A percentile compares a stretch with the other conserved stretches of the same genome.
These are phyloP conservation scores for Coniochaeta sp. DNA, from an alignment of 2,329 filamentous ascomycete species.

Conservation along the genomic window DNA sequence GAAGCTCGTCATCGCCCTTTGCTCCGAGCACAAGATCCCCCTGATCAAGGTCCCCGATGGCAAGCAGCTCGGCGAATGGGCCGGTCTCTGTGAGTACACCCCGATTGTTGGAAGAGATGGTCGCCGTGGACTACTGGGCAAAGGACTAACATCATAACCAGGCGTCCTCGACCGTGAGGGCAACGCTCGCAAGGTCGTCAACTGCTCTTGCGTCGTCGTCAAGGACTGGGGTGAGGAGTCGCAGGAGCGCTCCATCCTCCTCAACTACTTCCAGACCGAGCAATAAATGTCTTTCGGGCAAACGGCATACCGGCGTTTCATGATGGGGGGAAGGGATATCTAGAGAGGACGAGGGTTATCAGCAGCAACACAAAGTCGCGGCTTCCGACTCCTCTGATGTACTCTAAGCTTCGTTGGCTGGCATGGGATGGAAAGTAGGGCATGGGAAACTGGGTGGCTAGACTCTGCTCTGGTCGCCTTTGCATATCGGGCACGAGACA, in stretches of 20 bases:
- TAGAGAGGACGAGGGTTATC: slow-evolving; percentile 30
- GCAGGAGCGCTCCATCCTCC: slow-evolving; percentile 95
- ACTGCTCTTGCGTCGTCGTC: slow-evolving; percentile 99
- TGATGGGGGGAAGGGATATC: slow-evolving; percentile 11
- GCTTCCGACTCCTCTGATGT: slow-evolving; percentile 30
- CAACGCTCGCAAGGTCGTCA: slow-evolving; percentile 99
- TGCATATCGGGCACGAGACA: slow-evolving; percentile 17
- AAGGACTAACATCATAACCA: slow-evolving; percentile 27
- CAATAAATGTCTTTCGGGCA: slow-evolving; percentile 43
- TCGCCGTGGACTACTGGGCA: background rate
- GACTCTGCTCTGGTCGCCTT: slow-evolving; percentile 9
- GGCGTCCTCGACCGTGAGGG: slow-evolving; percentile 98
- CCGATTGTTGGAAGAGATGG: slow-evolving; percentile 4
- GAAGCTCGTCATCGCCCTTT: slow-evolving; percentile 98
- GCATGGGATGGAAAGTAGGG: slow-evolving; percentile 25
- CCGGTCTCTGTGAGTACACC: slow-evolving; percentile 84
- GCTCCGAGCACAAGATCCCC: slow-evolving; percentile 99
- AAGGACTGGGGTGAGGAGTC: slow-evolving; percentile 99
- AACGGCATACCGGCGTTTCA: slow-evolving; percentile 24
- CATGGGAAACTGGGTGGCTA: background rate
- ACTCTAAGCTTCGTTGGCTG: slow-evolving; percentile 39
- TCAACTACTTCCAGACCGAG: slow-evolving; percentile 99
- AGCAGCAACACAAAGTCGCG: slow-evolving; percentile 25
- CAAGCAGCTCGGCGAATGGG: slow-evolving; percentile 99
- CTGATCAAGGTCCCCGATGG: slow-evolving; percentile 99